Evolutionary conservation across 2,329 filamentous ascomycete species (phyloP), one percentile per base, ranked within the genome.

Genomic region (Plectosphaerella plurivora): DNA sequence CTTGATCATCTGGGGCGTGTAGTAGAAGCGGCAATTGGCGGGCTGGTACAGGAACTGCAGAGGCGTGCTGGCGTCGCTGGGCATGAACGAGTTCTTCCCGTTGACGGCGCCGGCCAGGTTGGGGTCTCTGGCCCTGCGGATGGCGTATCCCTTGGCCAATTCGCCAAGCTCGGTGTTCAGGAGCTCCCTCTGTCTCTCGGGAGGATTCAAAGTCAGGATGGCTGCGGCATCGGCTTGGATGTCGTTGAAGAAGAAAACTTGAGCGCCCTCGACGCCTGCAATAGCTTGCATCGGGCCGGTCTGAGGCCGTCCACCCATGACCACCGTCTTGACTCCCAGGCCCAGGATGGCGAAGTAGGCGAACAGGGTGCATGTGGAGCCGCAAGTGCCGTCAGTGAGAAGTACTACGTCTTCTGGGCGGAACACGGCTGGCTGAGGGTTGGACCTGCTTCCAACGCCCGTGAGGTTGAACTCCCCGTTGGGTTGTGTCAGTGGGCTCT

Each of bases 341-440:
- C 79, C 72, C 18, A 73, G 67, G 46, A 75, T 75, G 69, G 82
- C 72, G 45, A 82, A 67, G 56, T 83, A 79, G 2, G 70, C 69
- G 61, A 83, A 81, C 37, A 81, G 72, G 14, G 77, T 74, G 63
- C 79, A 83, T 2, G 79, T 78, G 1, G 76, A 79, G 15, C 73
- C 75, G 59, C 79, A 83, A 51, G 75, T 75, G 33, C 78, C 78
- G 57, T 83, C 78, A 1, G 75, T 76, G 18, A 81, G 72, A 36
- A 82, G 63, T 28, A 81, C 71, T 18, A 83, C 71, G 59, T 83
- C 72, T 51, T 80, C 73, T 0, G 77, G 68, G 1, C 65, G 64
- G 61, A 83, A 83, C n/a, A 66, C 61, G 5, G 77, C 76, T 36
- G 70, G 61, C 1, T 71, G 69, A 1, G 72, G 65, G 57, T 73